These are phyloP conservation scores for Vachellia collinsii DNA, from an alignment of 306 rosid species.

Conservation along the genomic window DNA sequence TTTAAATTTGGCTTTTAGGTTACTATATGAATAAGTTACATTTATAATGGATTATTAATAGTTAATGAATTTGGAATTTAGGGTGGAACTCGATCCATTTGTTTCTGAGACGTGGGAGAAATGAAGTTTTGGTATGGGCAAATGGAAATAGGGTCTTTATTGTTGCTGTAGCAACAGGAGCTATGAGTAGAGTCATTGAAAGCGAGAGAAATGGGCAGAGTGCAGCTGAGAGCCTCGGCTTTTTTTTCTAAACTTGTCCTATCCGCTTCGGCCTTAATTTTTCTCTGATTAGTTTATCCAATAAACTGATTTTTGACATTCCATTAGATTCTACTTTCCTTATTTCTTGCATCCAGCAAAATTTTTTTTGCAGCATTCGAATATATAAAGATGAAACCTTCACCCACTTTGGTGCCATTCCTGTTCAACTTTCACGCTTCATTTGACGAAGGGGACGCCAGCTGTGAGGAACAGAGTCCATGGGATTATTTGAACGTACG, in stretches of 20 bases:
- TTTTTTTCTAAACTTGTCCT: constrained; percentile 34
- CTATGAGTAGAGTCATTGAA: not conserved
- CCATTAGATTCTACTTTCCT: constrained; percentile 27
- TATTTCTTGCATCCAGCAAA: not conserved
- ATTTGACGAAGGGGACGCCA: not conserved
- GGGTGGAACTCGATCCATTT: not conserved
- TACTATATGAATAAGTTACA: not conserved
- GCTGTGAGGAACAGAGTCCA: not conserved
- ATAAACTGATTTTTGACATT: constrained; percentile 28
- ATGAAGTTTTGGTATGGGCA: not conserved
- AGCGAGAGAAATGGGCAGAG: not conserved
- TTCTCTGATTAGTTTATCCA: constrained; percentile 19
- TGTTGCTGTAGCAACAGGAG: not conserved
- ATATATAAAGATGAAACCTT: not conserved
- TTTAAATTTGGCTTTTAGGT: not conserved
- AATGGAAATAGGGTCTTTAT: not conserved
- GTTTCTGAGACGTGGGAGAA: not conserved
- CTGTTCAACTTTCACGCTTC: not conserved
- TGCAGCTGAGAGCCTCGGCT: constrained; percentile 13
- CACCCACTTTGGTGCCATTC: not conserved
- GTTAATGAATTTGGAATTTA: not conserved
- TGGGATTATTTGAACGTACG: constrained; percentile 38
- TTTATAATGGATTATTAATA: not conserved
- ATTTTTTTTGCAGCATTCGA: not conserved
- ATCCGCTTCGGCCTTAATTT: constrained; percentile 35